These are phyloP conservation scores for Naganishia randhawae DNA, from an alignment of 768 basidiomycete genomes.

Conservation along the genomic window DNA sequence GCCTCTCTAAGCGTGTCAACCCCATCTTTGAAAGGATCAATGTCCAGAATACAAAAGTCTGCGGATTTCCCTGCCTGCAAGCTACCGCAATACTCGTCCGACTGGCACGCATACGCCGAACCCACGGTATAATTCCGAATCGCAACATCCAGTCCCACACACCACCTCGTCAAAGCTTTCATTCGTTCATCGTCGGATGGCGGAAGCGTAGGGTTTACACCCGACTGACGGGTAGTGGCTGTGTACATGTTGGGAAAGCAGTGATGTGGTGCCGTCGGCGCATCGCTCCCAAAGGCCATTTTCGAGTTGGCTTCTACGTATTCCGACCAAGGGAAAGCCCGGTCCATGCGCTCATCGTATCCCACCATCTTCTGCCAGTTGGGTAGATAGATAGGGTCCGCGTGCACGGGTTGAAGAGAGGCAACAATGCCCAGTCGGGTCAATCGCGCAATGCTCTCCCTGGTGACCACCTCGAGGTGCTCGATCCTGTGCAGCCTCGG, in stretches of 20 bases:
- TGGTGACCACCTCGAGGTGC: slow-evolving; percentile 33
- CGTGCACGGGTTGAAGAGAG: slow-evolving; percentile 36
- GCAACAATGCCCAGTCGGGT: slow-evolving; percentile 30
- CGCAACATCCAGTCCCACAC: slow-evolving; percentile 8
- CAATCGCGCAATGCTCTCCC: slow-evolving; percentile 27
- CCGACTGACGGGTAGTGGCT: slow-evolving; percentile 32
- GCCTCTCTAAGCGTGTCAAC: slow-evolving; percentile 27
- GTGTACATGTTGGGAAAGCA: slow-evolving; percentile 32
- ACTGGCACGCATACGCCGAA: neutral
- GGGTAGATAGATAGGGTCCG: slow-evolving; percentile 31
- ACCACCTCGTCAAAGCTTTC: neutral
- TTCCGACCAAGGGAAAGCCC: slow-evolving; percentile 34
- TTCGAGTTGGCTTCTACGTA: slow-evolving; percentile 20
- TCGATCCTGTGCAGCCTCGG: slow-evolving; percentile 31
- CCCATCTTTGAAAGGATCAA: slow-evolving; percentile 32
- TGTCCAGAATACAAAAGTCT: slow-evolving; percentile 31
- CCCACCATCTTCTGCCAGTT: slow-evolving; percentile 31
- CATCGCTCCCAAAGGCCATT: slow-evolving; percentile 33
- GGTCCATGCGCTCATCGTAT: slow-evolving; percentile 31
- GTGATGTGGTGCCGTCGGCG: slow-evolving; percentile 32
- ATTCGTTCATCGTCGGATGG: neutral
- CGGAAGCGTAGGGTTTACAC: slow-evolving; percentile 19
- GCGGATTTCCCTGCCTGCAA: slow-evolving; percentile 11
- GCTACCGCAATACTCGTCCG: neutral
- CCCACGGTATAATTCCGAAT: neutral